A percentile compares a stretch with the other conserved stretches of the same genome.
Evolutionary conservation across 83 land plant species (phyloP).

Genomic region (Isoetes engelmannii): DNA sequence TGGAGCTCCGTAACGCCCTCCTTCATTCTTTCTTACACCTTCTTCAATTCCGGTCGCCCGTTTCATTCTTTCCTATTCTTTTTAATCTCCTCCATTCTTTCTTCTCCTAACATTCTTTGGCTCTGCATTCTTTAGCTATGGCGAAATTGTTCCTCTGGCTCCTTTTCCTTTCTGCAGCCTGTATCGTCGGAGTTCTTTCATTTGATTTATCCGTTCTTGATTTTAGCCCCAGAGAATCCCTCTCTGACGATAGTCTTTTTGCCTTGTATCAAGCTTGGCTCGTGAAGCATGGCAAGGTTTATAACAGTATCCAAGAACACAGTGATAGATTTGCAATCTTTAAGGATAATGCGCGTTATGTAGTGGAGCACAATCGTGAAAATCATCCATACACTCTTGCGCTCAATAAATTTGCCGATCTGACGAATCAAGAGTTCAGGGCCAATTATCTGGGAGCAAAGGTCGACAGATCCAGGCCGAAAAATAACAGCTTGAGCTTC

Average conservation of each 20-base stretch:
- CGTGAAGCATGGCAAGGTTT: background rate
- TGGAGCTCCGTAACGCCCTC: too few species aligned
- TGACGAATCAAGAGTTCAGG: conserved; percentile 35
- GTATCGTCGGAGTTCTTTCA: too few species aligned
- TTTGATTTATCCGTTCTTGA: background rate
- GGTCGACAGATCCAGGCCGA: background rate
- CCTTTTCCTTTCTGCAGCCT: too few species aligned
- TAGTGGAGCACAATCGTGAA: background rate
- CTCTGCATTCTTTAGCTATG: too few species aligned
- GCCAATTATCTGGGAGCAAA: conserved; percentile 15
- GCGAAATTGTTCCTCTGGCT: too few species aligned
- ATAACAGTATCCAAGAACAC: background rate
- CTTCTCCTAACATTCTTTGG: too few species aligned
- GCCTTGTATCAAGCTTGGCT: background rate
- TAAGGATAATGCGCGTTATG: conserved; percentile 3
- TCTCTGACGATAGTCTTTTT: background rate
- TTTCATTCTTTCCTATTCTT: too few species aligned
- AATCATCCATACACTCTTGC: conserved; percentile 25
- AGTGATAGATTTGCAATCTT: conserved; percentile 1
- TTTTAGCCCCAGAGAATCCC: background rate
- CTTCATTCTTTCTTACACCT: too few species aligned
- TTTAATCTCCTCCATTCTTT: too few species aligned
- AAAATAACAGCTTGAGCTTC: too few species aligned
- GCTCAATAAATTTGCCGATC: conserved; percentile 37
- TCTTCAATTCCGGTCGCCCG: too few species aligned